Evolutionary conservation across 495 filamentous ascomycete species (phyloP).

Genomic region (Penicillium steckii): DNA sequence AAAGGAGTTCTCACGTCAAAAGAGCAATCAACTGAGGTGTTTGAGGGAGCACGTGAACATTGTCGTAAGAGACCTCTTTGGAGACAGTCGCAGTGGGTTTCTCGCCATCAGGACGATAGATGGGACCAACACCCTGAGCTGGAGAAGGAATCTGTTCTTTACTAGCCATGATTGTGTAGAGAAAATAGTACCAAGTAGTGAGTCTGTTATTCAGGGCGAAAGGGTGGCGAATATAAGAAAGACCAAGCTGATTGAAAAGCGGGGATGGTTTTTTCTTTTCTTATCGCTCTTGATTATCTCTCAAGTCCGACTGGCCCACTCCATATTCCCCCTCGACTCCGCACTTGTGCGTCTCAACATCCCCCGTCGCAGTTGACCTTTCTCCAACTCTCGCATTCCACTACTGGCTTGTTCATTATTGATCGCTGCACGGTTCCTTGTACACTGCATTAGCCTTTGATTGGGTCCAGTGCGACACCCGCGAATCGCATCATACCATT

Average conservation of each 20-base stretch:
- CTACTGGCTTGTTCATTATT: too few species aligned
- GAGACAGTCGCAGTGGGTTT: conserved; percentile 92
- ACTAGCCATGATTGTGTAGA: conserved; percentile 20
- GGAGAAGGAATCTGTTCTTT: conserved; percentile 49
- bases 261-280: conserved; percentile 17
- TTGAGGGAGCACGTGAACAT: conserved; percentile 87
- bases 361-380: not conserved
- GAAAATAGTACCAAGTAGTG: too few species aligned
- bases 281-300: conserved; percentile 21
- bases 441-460: too few species aligned
- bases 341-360: not conserved
- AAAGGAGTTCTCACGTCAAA: conserved; percentile 71
- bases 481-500: too few species aligned
- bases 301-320: not conserved
- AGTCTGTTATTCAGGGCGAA: not conserved
- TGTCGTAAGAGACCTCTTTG: conserved; percentile 73
- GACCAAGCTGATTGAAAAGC: not conserved
- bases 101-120: conserved; percentile 71
- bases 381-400: not conserved
- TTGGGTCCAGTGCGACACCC: too few species aligned
- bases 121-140: conserved; percentile 72
- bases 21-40: conserved; percentile 96
- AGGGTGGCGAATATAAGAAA: not conserved
- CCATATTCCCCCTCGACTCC: not conserved
- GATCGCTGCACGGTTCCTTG: too few species aligned